Base-by-base conservation (phyloP, 2,329 filamentous ascomycete genomes). In the Exophiala alcalophila region DNA sequence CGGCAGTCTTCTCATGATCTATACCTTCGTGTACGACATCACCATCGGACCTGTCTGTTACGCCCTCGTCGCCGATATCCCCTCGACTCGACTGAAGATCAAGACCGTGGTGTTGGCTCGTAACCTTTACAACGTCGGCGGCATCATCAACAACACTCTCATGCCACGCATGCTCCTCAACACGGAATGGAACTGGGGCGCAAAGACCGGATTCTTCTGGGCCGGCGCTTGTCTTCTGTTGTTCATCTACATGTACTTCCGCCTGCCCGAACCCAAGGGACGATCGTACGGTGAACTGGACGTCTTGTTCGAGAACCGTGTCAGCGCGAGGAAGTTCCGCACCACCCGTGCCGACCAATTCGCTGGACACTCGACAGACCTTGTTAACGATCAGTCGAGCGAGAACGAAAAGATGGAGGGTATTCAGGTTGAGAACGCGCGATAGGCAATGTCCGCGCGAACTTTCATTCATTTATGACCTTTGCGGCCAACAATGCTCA, bases 41-140 rank as follows among this genome's bases (percentile, higher is more conserved):
- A 71, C 71, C 3, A 66, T 78, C 14, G 76, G 74, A 0, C 73
- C 74, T 0, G 67, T 77, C 2, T 73, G 68, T 10, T 78, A 76
- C 54, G 68, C 67, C 0, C 57, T 77, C 14, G 65, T 77, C 15
- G 66, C 73, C 0, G 75, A 78, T 52, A 63, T 77, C 4, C 72
- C 72, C 0, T 75, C 73, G 1, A 74, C 71, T 1, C 64, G 74
- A 7, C 66, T 79, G 23, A 71, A 72, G 47, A 65, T 68, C 18
- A 76, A 77, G 61, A 74, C 73, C 0, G 71, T 77, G 12, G 73
- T 74, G 2, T 61, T 78, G 25, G 72, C 73, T 2, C 64, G 74
- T 9, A 65, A 63, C 30, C 56, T 66, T 14, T 78, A 76, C 61
- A 74, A 78, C 49, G 38, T 15, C 12, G 27, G 38, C 26, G 40